These are phyloP conservation scores for Yamadazyma oceani DNA, from an alignment of 1,139 yeast genomes.

Conservation along the genomic window DNA sequence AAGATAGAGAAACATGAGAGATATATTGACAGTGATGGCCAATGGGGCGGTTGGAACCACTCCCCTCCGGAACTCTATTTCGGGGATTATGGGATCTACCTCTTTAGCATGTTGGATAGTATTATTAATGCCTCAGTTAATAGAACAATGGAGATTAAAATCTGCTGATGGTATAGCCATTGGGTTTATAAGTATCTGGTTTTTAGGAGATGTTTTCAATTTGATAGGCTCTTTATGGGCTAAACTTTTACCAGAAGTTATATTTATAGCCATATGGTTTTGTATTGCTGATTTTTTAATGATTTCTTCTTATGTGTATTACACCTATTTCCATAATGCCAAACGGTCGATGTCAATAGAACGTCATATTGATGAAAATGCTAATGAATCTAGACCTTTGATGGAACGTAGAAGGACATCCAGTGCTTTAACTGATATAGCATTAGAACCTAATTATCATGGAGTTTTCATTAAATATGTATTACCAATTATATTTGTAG, in stretches of 20 bases:
- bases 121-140: conserved; percentile 72
- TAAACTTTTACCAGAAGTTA: conserved; percentile 64
- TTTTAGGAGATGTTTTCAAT: conserved; percentile 70
- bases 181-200: conserved; percentile 70
- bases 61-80: conserved; percentile 39
- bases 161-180: conserved; percentile 80
- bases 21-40: neutral
- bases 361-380: conserved; percentile 3
- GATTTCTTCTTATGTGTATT: conserved; percentile 61
- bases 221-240: conserved; percentile 74
- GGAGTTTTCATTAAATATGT: conserved; percentile 52
- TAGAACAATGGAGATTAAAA: conserved; percentile 78
- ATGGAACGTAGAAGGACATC: conserved; percentile 39
- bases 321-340: conserved; percentile 44
- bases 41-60: no score
- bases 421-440: conserved; percentile 45
- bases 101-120: conserved; percentile 80
- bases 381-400: conserved; percentile 18
- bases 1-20: neutral
- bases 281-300: conserved; percentile 67
- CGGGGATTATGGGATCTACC: conserved; percentile 69
- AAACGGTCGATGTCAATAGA: conserved; percentile 16
- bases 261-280: conserved; percentile 72
- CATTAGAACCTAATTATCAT: conserved; percentile 42
- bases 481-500: conserved; percentile 63